Evolutionary conservation across 1,284 basidiomycete genomes (phyloP), one percentile per base, ranked within the genome.

Genomic region (Pseudozyma flocculosa): DNA sequence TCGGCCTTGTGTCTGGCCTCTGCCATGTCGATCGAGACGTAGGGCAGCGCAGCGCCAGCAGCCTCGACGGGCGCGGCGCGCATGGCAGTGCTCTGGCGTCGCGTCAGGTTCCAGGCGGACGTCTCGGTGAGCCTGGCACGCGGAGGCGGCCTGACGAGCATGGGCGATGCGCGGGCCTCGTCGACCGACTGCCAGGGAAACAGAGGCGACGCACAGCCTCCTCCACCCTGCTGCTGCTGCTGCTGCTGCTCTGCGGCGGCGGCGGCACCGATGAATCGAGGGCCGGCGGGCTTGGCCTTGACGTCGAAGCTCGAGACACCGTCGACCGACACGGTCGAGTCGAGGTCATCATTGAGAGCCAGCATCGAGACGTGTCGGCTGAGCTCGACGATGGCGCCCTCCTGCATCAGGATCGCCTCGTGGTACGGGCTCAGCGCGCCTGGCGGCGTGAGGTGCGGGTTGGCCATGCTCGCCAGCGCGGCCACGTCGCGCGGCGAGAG

Each of bases 171-270:
- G 32, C 10, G 7, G 32, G 7, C 32, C 10, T 34, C 14, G 11
- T 34, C 14, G 11, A 17, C 4, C 3, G 4, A 4, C 32, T 34
- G 32, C 61, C 61, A 63, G 26, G 52, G 51, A 21, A 58, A 54
- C 10, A 58, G 1, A 11, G 55, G 54, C 1, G 54, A 30, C 3
- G 15, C 29, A 43, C 11, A 34, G 15, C 7, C 29, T n/a, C n/a
- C n/a, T n/a, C n/a, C n/a, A n/a, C n/a, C n/a, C n/a, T n/a, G n/a
- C n/a, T n/a, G n/a, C n/a, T n/a, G n/a, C n/a, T n/a, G n/a, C n/a
- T n/a, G n/a, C 29, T 29, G 29, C 29, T 5, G 29, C 29, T 29
- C 29, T 5, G 29, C 29, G 29, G 13, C 7, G 29, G 29, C 29
- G 13, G 13, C 5, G 29, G 29, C 7, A 5, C 29, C 13, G 29